These are phyloP conservation scores for Candida anutae DNA, from an alignment of 1,139 yeast genomes.

Conservation along the genomic window DNA sequence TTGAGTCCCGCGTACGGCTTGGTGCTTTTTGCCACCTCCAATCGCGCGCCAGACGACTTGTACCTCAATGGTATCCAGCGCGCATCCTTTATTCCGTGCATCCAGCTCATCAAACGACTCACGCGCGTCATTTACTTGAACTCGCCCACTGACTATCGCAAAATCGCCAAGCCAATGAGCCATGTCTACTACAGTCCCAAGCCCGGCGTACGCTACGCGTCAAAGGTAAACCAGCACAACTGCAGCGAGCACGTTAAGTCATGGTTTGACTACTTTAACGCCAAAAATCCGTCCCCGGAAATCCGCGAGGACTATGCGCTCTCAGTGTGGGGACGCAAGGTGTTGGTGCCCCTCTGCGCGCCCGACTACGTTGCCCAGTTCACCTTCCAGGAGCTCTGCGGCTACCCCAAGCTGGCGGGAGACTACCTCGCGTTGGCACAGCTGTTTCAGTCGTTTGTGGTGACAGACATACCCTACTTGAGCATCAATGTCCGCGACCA, in stretches of 20 bases:
- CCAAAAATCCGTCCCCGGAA: constrained; percentile 36
- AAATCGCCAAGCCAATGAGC: constrained; percentile 74
- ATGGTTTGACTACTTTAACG: constrained; percentile 76
- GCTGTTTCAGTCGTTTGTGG: constrained; percentile 67
- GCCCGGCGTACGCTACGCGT: constrained; percentile 48
- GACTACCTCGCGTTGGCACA: constrained; percentile 82
- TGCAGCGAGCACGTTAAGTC: constrained; percentile 56
- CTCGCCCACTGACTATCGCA: constrained; percentile 91
- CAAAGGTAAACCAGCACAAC: constrained; percentile 44
- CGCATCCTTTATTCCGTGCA: constrained; percentile 85
- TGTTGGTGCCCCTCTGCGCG: constrained; percentile 66
- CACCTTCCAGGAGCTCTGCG: constrained; percentile 79
- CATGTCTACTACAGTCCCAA: constrained; percentile 75
- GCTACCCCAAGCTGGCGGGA: constrained; percentile 87
- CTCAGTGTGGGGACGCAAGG: constrained; percentile 81
- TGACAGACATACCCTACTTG: constrained; percentile 86
- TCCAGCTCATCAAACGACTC: constrained; percentile 63
- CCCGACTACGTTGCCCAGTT: constrained; percentile 85
- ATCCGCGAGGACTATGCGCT: constrained; percentile 30
- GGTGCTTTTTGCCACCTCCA: constrained; percentile 85
- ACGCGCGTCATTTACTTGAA: constrained; percentile 74
- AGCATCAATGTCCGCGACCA: constrained; percentile 73
- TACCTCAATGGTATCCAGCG: constrained; percentile 92
- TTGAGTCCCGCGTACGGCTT: constrained; percentile 68
- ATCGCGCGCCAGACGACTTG: constrained; percentile 89